These are phyloP conservation scores for Magnolia kwangsiensis DNA, from an alignment of 164 flowering plant species.

Conservation along the genomic window DNA sequence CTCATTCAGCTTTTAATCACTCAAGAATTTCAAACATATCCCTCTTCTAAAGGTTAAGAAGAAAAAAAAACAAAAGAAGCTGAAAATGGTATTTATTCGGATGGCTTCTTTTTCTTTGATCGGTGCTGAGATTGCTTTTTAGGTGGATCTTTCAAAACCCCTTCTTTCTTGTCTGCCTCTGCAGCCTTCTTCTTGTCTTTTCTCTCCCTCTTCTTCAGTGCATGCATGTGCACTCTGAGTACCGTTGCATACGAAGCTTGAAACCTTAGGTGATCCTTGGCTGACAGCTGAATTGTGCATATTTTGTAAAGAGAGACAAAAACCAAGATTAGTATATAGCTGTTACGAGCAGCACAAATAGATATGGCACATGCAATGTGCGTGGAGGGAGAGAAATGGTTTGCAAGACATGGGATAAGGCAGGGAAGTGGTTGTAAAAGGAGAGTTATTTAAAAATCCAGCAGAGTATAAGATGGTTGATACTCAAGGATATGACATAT, in stretches of 20 bases:
- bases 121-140: not conserved
- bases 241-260: slow-evolving; percentile 90
- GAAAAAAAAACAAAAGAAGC: not conserved
- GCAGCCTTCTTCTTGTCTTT: slow-evolving; percentile 70
- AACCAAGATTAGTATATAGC: not conserved
- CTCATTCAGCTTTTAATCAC: too few relatives aligned
- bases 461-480: too few relatives aligned
- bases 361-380: too few relatives aligned
- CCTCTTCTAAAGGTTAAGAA: too few relatives aligned
- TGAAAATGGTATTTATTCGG: not conserved
- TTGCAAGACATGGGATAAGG: too few relatives aligned
- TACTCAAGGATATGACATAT: too few relatives aligned
- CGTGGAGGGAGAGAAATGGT: too few relatives aligned
- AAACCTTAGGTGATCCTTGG: slow-evolving; percentile 80
- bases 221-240: slow-evolving; percentile 81
- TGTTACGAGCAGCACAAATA: not conserved
- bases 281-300: slow-evolving; percentile 45
- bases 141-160: slow-evolving; percentile 32
- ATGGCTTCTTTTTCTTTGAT: not conserved
- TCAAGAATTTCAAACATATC: too few relatives aligned
- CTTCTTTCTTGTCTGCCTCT: slow-evolving; percentile 49
- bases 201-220: slow-evolving; percentile 85
- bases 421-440: too few relatives aligned
- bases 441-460: too few relatives aligned
- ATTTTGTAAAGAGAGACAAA: not conserved